These are phyloP conservation scores for Amanita polypyramis DNA, from an alignment of 768 basidiomycete genomes.

Conservation along the genomic window DNA sequence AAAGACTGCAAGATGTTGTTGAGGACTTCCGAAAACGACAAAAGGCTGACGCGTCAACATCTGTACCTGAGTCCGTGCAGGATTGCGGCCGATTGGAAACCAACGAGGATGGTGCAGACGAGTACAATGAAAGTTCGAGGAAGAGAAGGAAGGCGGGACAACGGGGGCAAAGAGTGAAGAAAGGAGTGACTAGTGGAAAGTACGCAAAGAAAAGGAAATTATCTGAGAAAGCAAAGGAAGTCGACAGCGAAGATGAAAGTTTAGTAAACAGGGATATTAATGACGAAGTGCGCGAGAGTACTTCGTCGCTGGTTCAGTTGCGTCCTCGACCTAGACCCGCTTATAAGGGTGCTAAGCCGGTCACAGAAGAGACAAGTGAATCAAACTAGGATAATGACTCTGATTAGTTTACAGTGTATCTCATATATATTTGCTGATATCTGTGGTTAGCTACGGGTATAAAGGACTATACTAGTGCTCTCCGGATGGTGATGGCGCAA, in stretches of 20 bases:
- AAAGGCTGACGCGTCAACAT: constrained; percentile 17
- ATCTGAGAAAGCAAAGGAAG: constrained; percentile 8
- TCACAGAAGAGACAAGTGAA: not conserved
- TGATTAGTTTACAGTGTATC: constrained; percentile 1
- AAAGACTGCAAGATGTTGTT: constrained; percentile 82
- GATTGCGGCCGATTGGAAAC: constrained; percentile 12
- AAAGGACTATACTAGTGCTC: not conserved
- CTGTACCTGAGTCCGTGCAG: constrained; percentile 14
- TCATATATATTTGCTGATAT: not conserved
- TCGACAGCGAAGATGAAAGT: constrained; percentile 16
- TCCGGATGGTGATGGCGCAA: not conserved
- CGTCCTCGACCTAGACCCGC: constrained; percentile 24
- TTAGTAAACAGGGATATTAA: constrained; percentile 18
- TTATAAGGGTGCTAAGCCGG: constrained; percentile 6
- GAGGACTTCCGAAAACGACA: constrained; percentile 64
- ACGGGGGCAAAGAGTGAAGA: constrained; percentile 11
- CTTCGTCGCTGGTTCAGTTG: constrained; percentile 16
- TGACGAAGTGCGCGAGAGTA: constrained; percentile 12
- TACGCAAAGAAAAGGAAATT: constrained; percentile 10
- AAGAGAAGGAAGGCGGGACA: constrained; percentile 20
- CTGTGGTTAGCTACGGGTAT: not conserved
- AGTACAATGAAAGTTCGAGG: constrained; percentile 14
- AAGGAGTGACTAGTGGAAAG: constrained; percentile 11
- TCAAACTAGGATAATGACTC: constrained; percentile 3
- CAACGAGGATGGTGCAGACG: constrained; percentile 11